Conservation (phyloP, 768 basidiomycete genomes). For the Crepidotus variabilis region DNA sequence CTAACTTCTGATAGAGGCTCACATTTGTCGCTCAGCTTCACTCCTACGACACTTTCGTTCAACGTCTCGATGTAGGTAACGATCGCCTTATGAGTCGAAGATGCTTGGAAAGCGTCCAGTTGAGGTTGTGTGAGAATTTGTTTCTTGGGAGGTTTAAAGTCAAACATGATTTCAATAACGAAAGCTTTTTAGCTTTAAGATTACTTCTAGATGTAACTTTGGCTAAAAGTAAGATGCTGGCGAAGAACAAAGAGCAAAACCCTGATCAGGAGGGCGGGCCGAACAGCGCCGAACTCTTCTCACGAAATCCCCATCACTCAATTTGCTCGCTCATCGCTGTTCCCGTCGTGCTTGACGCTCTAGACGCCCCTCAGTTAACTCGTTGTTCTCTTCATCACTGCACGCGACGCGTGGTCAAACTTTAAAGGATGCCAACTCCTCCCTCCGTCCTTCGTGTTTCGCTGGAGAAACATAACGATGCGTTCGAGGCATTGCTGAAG, state of each 20-base stretch:
- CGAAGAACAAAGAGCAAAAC: too few relatives aligned
- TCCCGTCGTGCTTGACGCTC: too few relatives aligned
- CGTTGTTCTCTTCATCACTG: not conserved
- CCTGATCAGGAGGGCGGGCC: too few relatives aligned
- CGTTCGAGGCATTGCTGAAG: conserved; percentile 77
- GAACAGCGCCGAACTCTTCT: too few relatives aligned
- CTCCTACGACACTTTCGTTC: conserved; percentile 71
- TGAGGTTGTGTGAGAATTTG: conserved; percentile 74
- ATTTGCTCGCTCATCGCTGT: too few relatives aligned
- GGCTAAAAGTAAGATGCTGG: too few relatives aligned
- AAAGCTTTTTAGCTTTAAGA: too few relatives aligned
- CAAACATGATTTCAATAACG: too few relatives aligned
- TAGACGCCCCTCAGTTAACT: not conserved
- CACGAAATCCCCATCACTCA: too few relatives aligned
- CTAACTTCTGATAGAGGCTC: conserved; percentile 53
- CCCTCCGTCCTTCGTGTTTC: conserved; percentile 49
- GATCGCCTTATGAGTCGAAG: conserved; percentile 64
- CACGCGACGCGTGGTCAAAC: too few relatives aligned
- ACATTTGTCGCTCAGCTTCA: conserved; percentile 69
- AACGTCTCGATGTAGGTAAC: conserved; percentile 68
- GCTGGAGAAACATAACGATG: conserved; percentile 79
- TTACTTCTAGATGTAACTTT: too few relatives aligned
- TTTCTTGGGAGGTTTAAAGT: conserved; percentile 58
- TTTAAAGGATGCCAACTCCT: conserved; percentile 44
- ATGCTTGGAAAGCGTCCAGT: conserved; percentile 76